Base-by-base conservation (phyloP, 176 grass and related monocot genomes). In the Triticum dicoccoides region DNA sequence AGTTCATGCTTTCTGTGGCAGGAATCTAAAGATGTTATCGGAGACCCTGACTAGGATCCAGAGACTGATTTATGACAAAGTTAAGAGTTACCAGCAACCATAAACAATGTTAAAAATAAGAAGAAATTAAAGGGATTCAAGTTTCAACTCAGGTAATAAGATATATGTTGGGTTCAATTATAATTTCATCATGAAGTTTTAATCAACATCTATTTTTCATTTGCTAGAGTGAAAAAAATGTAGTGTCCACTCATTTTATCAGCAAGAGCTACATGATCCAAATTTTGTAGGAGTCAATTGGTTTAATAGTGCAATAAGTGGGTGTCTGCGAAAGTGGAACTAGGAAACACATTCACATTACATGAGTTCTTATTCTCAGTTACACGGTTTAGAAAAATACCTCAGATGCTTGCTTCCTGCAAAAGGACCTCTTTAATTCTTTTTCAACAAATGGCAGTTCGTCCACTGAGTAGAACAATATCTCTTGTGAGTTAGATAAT, bases 321-420 rank as follows among this genome's bases (percentile, higher is more conserved):
- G 61, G 34, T 77, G 21, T 38, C 44, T 67, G 29, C 44, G 34
- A 77, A 84, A 67, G 37, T 65, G 17, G 10, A 77, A 59, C 45
- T 83, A 18, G 41, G 41, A 18, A 82, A 85, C 11, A 47, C 11
- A 25, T 33, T 37, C 11, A 65, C 1, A 47, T 76, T 33, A 25
- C 27, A 64, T 72, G 5, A 1, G 15, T 41, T 73, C 37, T 89
- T 29, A 68, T 18, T 83, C 84, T 56, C 38, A 45, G 20, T 54
- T 52, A 24, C 2, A 84, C 66, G 9, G 65, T 35, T 30, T n/a
- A 88, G 21, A 84, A 87, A 37, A 49, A 71, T 91, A 98, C 93
- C 96, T 95, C 86, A 1, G 54, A 93, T 87, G 91, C 89, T 87
- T 80, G 92, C 77, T 95, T 89, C 84, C 93, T 98, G 86, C 93